Conservation (phyloP, 257 asterid species). For the Solanum etuberosum region DNA sequence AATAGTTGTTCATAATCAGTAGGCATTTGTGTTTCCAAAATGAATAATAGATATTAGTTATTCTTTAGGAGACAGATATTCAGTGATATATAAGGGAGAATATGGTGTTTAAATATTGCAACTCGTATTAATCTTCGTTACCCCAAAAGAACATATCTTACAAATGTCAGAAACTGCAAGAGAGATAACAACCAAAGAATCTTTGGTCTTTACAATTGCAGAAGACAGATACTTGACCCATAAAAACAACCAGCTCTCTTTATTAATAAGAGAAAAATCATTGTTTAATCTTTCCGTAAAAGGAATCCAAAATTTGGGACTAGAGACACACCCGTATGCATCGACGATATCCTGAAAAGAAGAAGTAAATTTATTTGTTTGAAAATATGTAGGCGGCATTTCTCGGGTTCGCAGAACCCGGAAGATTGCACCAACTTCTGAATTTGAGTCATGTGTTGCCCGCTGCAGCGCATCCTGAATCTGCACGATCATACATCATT, state of each 20-base stretch:
- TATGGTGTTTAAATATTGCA: not conserved
- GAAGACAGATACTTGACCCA: not conserved
- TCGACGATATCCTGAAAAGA: slow-evolving; percentile 93
- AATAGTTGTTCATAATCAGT: not conserved
- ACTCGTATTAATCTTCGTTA: not conserved
- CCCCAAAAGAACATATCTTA: not conserved
- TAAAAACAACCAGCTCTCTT: not conserved
- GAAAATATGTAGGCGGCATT: slow-evolving; percentile 91
- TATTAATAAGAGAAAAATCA: not conserved
- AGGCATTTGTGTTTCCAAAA: not conserved
- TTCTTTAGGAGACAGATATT: not conserved
- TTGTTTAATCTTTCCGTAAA: not conserved
- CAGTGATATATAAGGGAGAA: not conserved
- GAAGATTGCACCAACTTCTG: slow-evolving; percentile 90
- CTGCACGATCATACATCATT: slow-evolving; percentile 29
- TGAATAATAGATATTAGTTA: not conserved
- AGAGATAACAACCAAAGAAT: not conserved
- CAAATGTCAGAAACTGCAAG: not conserved
- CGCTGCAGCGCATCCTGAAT: slow-evolving; percentile 73
- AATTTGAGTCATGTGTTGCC: slow-evolving; percentile 74
- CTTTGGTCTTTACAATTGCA: not conserved
- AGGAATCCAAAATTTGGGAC: not conserved
- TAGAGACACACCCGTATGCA: slow-evolving; percentile 85
- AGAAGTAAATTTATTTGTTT: slow-evolving; percentile 79
- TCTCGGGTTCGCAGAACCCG: slow-evolving; percentile 82